Conservation (phyloP, 2,329 filamentous ascomycete genomes). For the Fusarium cicatricum region DNA sequence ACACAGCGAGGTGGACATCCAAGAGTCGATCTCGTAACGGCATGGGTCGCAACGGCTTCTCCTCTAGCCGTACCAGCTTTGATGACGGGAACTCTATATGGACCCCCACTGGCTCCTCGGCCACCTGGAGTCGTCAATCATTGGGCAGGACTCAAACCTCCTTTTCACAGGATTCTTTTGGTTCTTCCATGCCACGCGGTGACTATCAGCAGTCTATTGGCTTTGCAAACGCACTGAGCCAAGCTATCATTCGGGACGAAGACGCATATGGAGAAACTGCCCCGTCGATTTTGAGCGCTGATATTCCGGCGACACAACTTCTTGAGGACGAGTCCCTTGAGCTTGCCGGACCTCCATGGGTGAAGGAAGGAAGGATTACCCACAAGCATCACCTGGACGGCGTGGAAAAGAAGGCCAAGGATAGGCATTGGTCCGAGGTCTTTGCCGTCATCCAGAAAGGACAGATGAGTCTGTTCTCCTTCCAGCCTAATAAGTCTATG, state of each 20-base stretch:
- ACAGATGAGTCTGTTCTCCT: slow-evolving; percentile 92
- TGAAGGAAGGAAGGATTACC: slow-evolving; percentile 94
- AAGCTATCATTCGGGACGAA: slow-evolving; percentile 95
- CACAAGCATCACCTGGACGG: slow-evolving; percentile 97
- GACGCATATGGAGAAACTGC: slow-evolving; percentile 60
- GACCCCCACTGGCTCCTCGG: slow-evolving; percentile 86
- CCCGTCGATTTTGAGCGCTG: slow-evolving; percentile 66
- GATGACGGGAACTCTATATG: slow-evolving; percentile 91
- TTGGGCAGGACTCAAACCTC: slow-evolving; percentile 90
- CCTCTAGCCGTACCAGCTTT: slow-evolving; percentile 91
- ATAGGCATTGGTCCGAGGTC: slow-evolving; percentile 92
- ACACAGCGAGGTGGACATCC: slow-evolving; percentile 77
- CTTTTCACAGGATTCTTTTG: slow-evolving; percentile 91
- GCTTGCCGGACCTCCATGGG: slow-evolving; percentile 93
- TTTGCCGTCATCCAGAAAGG: slow-evolving; percentile 98
- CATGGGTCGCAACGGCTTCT: slow-evolving; percentile 80
- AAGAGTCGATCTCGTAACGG: slow-evolving; percentile 83
- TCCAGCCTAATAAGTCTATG: slow-evolving; percentile 81
- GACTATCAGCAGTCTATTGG: slow-evolving; percentile 97
- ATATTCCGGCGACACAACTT: slow-evolving; percentile 67
- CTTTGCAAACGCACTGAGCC: slow-evolving; percentile 94
- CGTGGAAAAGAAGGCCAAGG: slow-evolving; percentile 89
- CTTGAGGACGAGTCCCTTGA: slow-evolving; percentile 94
- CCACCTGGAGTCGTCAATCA: slow-evolving; percentile 94
- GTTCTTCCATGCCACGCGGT: slow-evolving; percentile 75